Conservation (phyloP, 495 filamentous ascomycete genomes). For the Aspergillus incahuasiensis region DNA sequence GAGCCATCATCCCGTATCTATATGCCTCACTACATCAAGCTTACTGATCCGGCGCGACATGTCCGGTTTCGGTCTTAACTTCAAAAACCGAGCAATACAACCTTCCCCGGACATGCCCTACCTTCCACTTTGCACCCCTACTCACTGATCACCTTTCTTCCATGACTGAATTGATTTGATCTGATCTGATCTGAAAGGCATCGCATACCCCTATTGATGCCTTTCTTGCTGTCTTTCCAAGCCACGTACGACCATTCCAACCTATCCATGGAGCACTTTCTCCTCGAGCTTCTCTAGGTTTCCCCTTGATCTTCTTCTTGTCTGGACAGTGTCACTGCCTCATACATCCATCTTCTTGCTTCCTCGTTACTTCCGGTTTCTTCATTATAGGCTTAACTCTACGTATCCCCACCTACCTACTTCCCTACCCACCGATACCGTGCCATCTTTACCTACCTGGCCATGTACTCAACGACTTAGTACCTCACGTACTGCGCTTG, state of each 20-base stretch:
- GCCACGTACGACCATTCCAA: neutral
- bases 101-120: neutral
- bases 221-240: conserved; percentile 2
- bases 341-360: neutral
- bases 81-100: too few relatives aligned
- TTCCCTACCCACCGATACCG: neutral
- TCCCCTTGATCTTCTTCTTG: neutral
- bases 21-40: neutral
- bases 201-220: conserved; percentile 18
- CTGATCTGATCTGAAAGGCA: conserved; percentile 9
- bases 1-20: neutral
- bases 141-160: neutral
- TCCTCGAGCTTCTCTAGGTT: neutral
- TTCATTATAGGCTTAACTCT: neutral
- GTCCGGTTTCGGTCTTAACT: neutral
- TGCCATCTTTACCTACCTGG: neutral
- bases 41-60: neutral
- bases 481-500: neutral
- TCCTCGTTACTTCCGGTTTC: neutral
- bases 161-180: conserved; percentile 1
- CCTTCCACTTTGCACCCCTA: neutral
- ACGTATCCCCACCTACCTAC: neutral
- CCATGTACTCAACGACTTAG: neutral
- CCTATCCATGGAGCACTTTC: conserved; percentile 13
- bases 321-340: neutral